Base-by-base conservation (phyloP, 2,329 filamentous ascomycete genomes). In the Scorias spongiosa region DNA sequence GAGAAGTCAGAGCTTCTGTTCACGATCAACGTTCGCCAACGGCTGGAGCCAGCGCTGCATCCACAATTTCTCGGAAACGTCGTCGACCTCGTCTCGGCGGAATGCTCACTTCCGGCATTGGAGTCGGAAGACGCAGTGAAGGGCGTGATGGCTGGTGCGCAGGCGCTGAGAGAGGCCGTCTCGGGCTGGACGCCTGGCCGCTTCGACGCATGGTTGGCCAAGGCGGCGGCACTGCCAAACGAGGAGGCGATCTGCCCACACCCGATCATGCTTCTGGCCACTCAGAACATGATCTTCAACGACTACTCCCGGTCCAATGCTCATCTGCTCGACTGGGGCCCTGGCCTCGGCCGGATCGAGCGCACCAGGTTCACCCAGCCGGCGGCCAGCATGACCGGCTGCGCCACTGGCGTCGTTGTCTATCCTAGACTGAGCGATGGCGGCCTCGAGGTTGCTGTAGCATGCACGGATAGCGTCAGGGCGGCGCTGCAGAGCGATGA, bases 201-300 rank as follows among this genome's bases (percentile, higher is more conserved):
- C 10, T 49, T 44, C 44, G 47, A 41, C 10, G 32, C 47, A 3
- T 49, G 48, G 48, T 40, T 50, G 11, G 43, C 38, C 10, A 49
- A 44, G 47, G 46, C 47, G 3, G 34, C 42, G 20, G 29, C 15
- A 14, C 43, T 50, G 29, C 43, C 48, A 10, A 34, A 46, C 11
- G 47, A 49, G 12, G 15, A 47, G 40, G 47, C 48, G 5, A 47
- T 49, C 28, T 49, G 47, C 18, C 47, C 48, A 4, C 46, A 49
- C 30, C 46, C 48, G 15, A 36, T 49, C 12, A 39, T 38, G 26
- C 41, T 50, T 28, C 43, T 50, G 10, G 40, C 39, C n/a, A 42
- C 41, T 8, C 45, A 49, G 38, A 50, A 50, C 18, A 29, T 50
- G 38, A 44, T 34, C 36, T 49, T 50, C 43, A 50, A 49, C 41